Evolutionary conservation across 257 asterid genomes (phyloP), one percentile per base, ranked within the genome.

Genomic region (Mitragyna speciosa): DNA sequence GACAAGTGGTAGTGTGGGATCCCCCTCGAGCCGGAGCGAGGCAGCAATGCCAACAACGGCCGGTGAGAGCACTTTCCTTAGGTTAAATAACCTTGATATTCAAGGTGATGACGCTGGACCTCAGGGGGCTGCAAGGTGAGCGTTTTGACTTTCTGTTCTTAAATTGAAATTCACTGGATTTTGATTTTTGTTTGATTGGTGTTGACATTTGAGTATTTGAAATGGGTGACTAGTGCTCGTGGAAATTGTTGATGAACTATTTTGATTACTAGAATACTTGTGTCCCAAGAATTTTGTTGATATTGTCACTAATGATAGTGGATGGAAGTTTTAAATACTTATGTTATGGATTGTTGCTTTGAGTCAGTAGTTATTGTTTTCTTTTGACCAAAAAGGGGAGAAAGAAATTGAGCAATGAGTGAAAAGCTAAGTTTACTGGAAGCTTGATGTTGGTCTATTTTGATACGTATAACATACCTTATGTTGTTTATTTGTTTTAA

Each of bases 21-120:
- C 99, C 9, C 99, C 98, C 2, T 95, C 97, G 12, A 91, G 94
- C 87, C 90, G 97, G 80, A 93, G 97, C 82, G 98, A 95, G 88
- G 92, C 94, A 12, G 97, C 95, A 16, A 72, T 85, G 85, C 89
- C 93, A 30, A 86, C 94, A 12, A 89, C 97, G 1, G 93, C 89
- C 70, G 87, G 91, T 72, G 98, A 91, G 39, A 89, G 85, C 73
- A 89, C 96, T 52, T 89, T 90, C 61, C 80, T 82, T 65, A 85
- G 89, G 87, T 78, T 95, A 81, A 91, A 88, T 87, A 89, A 87
- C 63, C 95, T 90, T 47, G 99, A 92, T 85, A 91, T 89, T 75
- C 97, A 91, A 71, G 98, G 92, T 43, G 98, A 95, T 81, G 99
- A 93, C 82, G 98, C 95, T 6, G 96, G 91, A 81, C 90, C 98